Base-by-base conservation (phyloP, 352 stramenopile species). In the Pythium vanterpoolii region DNA sequence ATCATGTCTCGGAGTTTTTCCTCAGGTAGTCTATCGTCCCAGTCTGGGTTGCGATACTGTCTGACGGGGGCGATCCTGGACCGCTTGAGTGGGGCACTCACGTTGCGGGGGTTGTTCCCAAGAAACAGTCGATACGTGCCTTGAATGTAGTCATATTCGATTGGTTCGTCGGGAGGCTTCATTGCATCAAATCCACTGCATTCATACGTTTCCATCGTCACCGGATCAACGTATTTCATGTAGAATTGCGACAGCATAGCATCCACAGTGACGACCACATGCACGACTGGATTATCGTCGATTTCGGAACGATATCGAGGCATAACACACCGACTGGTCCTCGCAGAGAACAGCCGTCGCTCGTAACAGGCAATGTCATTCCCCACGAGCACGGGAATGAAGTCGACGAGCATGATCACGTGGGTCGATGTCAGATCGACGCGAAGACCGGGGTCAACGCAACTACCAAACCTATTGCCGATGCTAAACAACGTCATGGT, bases 401-500 rank as follows among this genome's bases (percentile, higher is more conserved):
- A 89, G 68, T 87, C 89, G 11, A 87, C 69, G 31, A 94, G 71
- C 14, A 70, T 73, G 39, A 92, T 60, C 13, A 75, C 67, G 36
- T 86, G 65, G n/a, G 79, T 66, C 10, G 67, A 51, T 19, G 80
- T 79, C 26, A 94, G 30, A 51, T 90, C 79, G 26, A 94, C 49
- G 0, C 81, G 80, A 60, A 94, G 88, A 11, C 85, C 85, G 1
- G 76, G 58, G 14, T 92, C 80, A 1, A 69, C 68, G 46, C 85
- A 94, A 9, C 69, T 71, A 45, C 87, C 66, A 33, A 76, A 89
- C 11, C 73, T 60, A 49, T 86, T 90, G 1, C 72, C 62, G 31
- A 94, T 86, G 23, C 72, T 83, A 48, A 94, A 88, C 13, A 94
- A 52, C 27, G 83, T 89, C 77, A 90, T 88, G 30, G 64, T 79